Evolutionary conservation across 257 asterid genomes (phyloP).

Genomic region (Parsonsia alboflavescens): DNA sequence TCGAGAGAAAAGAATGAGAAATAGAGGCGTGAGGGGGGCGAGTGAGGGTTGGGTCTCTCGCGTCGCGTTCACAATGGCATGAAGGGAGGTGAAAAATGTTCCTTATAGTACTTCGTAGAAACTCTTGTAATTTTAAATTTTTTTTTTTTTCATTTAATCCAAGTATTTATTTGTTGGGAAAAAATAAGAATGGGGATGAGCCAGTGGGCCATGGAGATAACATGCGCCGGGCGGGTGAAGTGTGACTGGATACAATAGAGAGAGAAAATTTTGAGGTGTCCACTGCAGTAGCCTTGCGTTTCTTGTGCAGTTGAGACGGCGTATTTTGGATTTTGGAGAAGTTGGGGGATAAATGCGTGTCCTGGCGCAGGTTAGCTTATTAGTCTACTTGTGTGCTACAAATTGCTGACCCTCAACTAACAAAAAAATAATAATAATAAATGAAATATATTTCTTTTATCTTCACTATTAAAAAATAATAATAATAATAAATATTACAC

Average conservation of each 20-base stretch:
- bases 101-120: neutral
- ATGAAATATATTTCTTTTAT: too few species aligned
- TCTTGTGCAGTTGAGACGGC: slow-evolving; percentile 21
- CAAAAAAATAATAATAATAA: too few species aligned
- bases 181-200: neutral
- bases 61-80: slow-evolving; percentile 28
- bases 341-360: slow-evolving; percentile 17
- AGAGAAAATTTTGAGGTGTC: neutral
- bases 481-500: too few species aligned
- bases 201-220: neutral
- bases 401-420: too few species aligned
- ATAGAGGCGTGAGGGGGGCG: slow-evolving; percentile 17
- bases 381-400: neutral
- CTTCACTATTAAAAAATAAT: too few species aligned
- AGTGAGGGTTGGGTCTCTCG: slow-evolving; percentile 14
- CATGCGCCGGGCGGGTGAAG: slow-evolving; percentile 17
- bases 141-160: too few species aligned
- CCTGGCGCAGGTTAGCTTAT: slow-evolving; percentile 11
- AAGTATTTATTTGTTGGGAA: neutral
- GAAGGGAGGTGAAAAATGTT: neutral
- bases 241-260: neutral
- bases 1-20: slow-evolving; percentile 31
- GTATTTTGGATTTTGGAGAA: slow-evolving; percentile 5
- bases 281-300: neutral
- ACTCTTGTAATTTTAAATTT: neutral